A percentile compares a stretch with the other conserved stretches of the same genome.
Conservation (phyloP, 164 flowering plant species). For the Magnolia kwangsiensis region DNA sequence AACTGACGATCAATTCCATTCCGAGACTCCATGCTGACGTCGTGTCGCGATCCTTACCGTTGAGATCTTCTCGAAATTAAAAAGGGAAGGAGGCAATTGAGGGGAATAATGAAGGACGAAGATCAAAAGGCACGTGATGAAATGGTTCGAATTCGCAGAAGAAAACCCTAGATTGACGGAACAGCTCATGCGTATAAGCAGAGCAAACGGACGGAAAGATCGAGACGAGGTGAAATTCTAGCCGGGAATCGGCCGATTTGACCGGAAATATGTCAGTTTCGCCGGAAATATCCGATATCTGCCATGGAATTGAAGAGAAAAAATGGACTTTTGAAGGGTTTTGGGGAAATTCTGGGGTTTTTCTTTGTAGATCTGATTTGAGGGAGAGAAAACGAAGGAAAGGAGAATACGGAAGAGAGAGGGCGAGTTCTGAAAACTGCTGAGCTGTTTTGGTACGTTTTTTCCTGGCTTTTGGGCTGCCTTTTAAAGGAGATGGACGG, state of each 20-base stretch:
- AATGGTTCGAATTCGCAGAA: slow-evolving; percentile 55
- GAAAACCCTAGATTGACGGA: slow-evolving; percentile 47
- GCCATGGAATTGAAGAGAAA: neutral
- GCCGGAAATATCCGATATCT: neutral
- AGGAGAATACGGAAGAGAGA: too few species aligned
- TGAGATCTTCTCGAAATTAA: slow-evolving; percentile 4
- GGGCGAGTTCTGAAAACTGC: too few species aligned
- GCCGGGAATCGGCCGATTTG: neutral
- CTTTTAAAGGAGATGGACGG: too few species aligned
- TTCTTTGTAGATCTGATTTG: neutral
- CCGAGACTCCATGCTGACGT: slow-evolving; percentile 27
- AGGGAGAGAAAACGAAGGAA: too few species aligned
- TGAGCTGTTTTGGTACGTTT: too few species aligned
- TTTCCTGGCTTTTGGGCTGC: too few species aligned
- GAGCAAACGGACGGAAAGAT: neutral
- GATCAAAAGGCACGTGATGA: slow-evolving; percentile 54
- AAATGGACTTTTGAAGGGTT: neutral
- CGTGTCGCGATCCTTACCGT: neutral
- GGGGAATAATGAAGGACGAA: slow-evolving; percentile 66
- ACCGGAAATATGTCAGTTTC: neutral
- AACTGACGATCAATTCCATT: slow-evolving; percentile 25
- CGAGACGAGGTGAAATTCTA: neutral
- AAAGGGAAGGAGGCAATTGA: slow-evolving; percentile 27
- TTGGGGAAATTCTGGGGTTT: neutral
- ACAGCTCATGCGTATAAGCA: slow-evolving; percentile 67